Evolutionary conservation across 768 basidiomycete genomes (phyloP).

Genomic region (Daedaleopsis nitida): DNA sequence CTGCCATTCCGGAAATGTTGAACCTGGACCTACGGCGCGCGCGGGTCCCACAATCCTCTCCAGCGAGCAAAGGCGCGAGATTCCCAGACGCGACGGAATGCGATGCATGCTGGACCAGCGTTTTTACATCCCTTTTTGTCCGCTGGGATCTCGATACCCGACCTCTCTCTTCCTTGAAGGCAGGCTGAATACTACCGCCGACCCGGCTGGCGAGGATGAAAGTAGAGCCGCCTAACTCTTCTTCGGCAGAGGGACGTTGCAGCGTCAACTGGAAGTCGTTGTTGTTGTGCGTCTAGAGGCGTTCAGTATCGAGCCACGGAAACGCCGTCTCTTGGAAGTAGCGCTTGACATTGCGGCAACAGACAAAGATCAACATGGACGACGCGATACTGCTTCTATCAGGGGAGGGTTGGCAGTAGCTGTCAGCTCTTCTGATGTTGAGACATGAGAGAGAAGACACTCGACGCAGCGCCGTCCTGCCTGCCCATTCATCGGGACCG

Average conservation of each 20-base stretch:
- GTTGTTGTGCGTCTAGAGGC: no score
- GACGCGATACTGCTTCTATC: not conserved
- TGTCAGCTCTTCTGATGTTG: no score
- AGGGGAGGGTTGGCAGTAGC: not conserved
- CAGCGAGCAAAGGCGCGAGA: not conserved
- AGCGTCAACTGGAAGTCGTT: not conserved
- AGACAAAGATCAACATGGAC: not conserved
- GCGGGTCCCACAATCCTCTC: not conserved
- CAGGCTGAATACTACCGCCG: not conserved
- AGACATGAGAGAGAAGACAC: no score
- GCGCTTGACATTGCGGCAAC: not conserved
- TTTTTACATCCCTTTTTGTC: not conserved
- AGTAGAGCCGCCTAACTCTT: not conserved
- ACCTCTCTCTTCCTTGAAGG: constrained; percentile 1
- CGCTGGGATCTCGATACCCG: not conserved
- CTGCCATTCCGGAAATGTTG: not conserved
- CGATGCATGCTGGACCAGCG: not conserved
- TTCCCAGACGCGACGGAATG: not conserved
- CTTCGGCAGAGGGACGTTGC: not conserved
- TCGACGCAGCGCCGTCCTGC: no score
- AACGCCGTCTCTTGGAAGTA: not conserved
- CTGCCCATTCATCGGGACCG: no score
- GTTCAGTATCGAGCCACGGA: not conserved
- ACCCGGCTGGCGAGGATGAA: not conserved
- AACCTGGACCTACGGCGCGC: not conserved